Conservation (phyloP, 352 stramenopile species). For the Phytopythium aichiense region DNA sequence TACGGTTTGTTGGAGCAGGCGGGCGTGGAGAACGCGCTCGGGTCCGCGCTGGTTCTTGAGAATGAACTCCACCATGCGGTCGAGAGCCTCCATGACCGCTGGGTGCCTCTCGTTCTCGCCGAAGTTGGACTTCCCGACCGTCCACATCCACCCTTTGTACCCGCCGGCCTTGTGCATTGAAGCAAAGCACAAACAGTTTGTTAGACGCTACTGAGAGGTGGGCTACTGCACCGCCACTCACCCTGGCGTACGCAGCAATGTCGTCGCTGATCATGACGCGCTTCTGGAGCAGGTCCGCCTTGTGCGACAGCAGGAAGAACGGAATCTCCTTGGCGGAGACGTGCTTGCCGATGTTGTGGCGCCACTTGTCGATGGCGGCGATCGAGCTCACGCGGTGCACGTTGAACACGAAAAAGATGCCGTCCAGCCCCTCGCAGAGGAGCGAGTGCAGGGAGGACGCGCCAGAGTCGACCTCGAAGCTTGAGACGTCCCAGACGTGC, state of each 20-base stretch:
- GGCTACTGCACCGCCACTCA: background rate
- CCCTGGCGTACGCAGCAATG: constrained; percentile 71
- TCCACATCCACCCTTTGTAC: constrained; percentile 85
- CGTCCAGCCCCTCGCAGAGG: constrained; percentile 73
- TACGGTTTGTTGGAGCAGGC: constrained; percentile 16
- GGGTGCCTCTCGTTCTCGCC: constrained; percentile 82
- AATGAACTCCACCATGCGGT: constrained; percentile 70
- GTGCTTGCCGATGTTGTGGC: constrained; percentile 63
- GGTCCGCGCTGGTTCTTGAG: constrained; percentile 29
- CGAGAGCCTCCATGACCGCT: constrained; percentile 63
- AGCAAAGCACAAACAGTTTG: background rate
- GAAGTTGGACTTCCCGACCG: constrained; percentile 65
- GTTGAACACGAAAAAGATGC: constrained; percentile 88
- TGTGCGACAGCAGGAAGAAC: constrained; percentile 80
- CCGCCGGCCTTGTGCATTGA: constrained; percentile 34
- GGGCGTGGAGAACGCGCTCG: constrained; percentile 25
- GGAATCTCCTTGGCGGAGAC: constrained; percentile 70
- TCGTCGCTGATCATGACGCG: constrained; percentile 85
- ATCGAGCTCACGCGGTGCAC: constrained; percentile 86
- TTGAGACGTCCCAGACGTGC: constrained; percentile 78
- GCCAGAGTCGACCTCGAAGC: constrained; percentile 57
- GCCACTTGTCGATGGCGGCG: constrained; percentile 81
- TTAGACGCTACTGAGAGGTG: background rate
- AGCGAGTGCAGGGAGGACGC: constrained; percentile 65
- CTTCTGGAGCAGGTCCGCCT: constrained; percentile 81